Conservation (phyloP, 2,329 filamentous ascomycete genomes). For the Clarireedia monteithiana region DNA sequence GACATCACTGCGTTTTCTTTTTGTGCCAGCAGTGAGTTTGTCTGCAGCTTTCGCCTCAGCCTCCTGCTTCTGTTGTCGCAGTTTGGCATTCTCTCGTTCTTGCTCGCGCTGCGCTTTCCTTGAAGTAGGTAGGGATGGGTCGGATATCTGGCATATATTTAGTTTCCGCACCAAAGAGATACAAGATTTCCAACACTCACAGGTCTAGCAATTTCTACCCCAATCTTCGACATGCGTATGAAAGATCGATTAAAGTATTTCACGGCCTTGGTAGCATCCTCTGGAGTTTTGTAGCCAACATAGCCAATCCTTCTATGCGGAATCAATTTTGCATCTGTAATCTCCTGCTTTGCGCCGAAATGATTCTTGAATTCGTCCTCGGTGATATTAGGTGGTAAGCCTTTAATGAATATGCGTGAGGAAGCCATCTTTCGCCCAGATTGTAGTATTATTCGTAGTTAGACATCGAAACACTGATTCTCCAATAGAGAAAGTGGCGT, state of each 20-base stretch:
- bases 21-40: slow-evolving; percentile 37
- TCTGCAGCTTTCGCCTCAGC: slow-evolving; percentile 23
- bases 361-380: slow-evolving; percentile 84
- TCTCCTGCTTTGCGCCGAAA: slow-evolving; percentile 66
- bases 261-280: slow-evolving; percentile 74
- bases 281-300: slow-evolving; percentile 79
- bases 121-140: slow-evolving; percentile 31
- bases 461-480: background rate
- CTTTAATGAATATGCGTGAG: slow-evolving; percentile 71
- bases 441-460: background rate
- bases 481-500: background rate
- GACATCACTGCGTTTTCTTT: slow-evolving; percentile 57
- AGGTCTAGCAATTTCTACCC: slow-evolving; percentile 79
- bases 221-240: slow-evolving; percentile 91
- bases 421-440: slow-evolving; percentile 26
- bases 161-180: background rate
- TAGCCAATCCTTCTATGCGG: slow-evolving; percentile 87
- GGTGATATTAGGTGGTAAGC: slow-evolving; percentile 76
- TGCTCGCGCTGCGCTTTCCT: slow-evolving; percentile 32
- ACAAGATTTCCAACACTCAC: slow-evolving; percentile 40
- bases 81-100: slow-evolving; percentile 24
- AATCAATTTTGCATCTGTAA: slow-evolving; percentile 91
- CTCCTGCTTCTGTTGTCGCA: slow-evolving; percentile 14
- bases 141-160: slow-evolving; percentile 25
- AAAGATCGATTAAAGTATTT: slow-evolving; percentile 95